Evolutionary conservation across 1,284 basidiomycete genomes (phyloP).

Genomic region (Tilletia caries): DNA sequence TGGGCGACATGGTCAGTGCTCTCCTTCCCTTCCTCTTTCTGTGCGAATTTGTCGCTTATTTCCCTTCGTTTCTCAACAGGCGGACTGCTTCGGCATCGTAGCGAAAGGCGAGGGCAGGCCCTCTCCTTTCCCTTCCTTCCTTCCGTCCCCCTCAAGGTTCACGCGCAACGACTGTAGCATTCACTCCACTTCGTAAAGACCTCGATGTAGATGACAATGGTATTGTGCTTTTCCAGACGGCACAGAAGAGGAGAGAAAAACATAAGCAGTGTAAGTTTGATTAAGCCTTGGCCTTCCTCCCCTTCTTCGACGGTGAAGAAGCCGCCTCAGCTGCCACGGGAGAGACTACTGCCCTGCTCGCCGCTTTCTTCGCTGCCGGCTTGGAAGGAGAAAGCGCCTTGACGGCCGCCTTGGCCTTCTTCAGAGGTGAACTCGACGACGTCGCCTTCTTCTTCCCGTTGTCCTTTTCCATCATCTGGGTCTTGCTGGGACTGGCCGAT

Average conservation of each 20-base stretch:
- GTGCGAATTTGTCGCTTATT: neutral
- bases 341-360: too few species aligned
- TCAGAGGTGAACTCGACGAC: neutral
- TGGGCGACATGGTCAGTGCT: conserved; percentile 45
- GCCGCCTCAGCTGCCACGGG: too few species aligned
- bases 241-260: too few species aligned
- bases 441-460: neutral
- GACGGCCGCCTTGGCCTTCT: neutral
- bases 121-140: neutral
- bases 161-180: too few species aligned
- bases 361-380: neutral
- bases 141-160: neutral
- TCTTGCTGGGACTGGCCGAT: neutral
- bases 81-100: neutral
- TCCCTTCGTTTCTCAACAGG: neutral
- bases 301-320: neutral
- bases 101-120: neutral
- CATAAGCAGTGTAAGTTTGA: too few species aligned
- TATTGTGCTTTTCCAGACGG: neutral
- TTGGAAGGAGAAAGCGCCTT: neutral
- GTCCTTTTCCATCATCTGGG: neutral
- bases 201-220: too few species aligned
- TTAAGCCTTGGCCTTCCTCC: too few species aligned
- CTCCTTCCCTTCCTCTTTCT: neutral
- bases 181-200: too few species aligned